Percentiles rank a stretch among this genome's conserved stretches.
These are phyloP conservation scores for Corchorus olitorius DNA, from an alignment of 345 rosid species.

Conservation along the genomic window DNA sequence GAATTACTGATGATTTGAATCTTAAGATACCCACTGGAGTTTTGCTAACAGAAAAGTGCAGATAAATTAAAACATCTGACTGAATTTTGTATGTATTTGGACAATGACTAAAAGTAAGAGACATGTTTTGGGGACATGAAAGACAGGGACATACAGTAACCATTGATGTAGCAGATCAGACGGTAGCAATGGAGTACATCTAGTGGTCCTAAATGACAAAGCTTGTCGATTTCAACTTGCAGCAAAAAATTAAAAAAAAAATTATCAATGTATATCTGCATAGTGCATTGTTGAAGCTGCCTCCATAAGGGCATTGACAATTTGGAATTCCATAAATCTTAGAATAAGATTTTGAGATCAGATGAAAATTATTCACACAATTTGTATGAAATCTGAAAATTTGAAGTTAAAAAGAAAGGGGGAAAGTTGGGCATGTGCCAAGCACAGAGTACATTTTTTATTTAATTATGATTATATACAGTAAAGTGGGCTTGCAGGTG, in stretches of 20 bases:
- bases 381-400: too few relatives aligned
- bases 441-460: too few relatives aligned
- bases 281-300: background rate
- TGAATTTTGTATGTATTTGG: background rate
- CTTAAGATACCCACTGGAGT: background rate
- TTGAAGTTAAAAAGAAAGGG: too few relatives aligned
- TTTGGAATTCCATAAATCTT: background rate
- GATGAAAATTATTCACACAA: background rate
- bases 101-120: background rate
- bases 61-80: background rate
- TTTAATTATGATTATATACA: too few relatives aligned
- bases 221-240: too few relatives aligned
- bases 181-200: background rate
- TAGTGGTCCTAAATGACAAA: background rate
- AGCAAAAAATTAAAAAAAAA: too few relatives aligned
- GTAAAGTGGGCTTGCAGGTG: too few relatives aligned
- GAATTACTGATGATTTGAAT: background rate
- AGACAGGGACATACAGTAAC: background rate
- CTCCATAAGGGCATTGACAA: background rate
- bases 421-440: too few relatives aligned
- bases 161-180: background rate
- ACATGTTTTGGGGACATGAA: background rate
- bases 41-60: background rate
- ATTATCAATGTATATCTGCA: background rate
- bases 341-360: background rate